phyloP scores from a whole-genome alignment of 805 yeast genomes.

The Candida succiphila region DNA sequence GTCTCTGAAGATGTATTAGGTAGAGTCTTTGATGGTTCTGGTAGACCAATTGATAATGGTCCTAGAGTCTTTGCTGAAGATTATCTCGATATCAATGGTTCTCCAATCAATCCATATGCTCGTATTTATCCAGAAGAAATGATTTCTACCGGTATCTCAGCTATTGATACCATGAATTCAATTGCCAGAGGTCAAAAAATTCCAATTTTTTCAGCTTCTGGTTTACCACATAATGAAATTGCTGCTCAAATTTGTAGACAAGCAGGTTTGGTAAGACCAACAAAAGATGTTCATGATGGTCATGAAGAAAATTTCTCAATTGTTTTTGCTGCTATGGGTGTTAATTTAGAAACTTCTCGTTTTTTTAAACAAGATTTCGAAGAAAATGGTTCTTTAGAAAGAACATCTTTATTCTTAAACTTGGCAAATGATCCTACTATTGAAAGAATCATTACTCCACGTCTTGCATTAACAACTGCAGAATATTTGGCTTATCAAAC shows the following conservation, averaged over 20 bases:
- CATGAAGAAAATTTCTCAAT: conserved; percentile 99
- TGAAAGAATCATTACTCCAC: conserved; percentile 98
- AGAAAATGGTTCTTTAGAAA: conserved; percentile 96
- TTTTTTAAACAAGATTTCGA: conserved; percentile 99
- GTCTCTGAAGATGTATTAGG: conserved; percentile 97
- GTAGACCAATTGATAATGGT: conserved; percentile 96
- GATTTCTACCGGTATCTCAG: conserved; percentile 98
- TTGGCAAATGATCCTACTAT: conserved; percentile 99
- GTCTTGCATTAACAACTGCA: conserved; percentile 97
- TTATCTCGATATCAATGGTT: conserved; percentile 95
- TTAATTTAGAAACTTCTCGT: conserved; percentile 94
- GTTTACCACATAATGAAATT: conserved; percentile 98
- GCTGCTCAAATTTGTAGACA: conserved; percentile 99
- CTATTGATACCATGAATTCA: conserved; percentile 98
- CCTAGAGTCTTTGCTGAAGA: conserved; percentile 98
- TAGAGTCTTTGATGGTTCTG: conserved; percentile 97
- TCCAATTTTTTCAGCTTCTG: conserved; percentile 98
- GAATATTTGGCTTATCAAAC: conserved; percentile 98
- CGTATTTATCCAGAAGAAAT: conserved; percentile 99
- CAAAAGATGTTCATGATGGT: conserved; percentile 99
- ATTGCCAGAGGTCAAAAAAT: conserved; percentile 99
- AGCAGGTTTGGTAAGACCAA: conserved; percentile 98
- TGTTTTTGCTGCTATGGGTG: conserved; percentile 99
- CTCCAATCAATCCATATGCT: conserved; percentile 96
- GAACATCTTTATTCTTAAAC: conserved; percentile 93